phyloP scores from a whole-genome alignment of 192 early-diverging fungal genomes.

The Cladochytrium replicatum region DNA sequence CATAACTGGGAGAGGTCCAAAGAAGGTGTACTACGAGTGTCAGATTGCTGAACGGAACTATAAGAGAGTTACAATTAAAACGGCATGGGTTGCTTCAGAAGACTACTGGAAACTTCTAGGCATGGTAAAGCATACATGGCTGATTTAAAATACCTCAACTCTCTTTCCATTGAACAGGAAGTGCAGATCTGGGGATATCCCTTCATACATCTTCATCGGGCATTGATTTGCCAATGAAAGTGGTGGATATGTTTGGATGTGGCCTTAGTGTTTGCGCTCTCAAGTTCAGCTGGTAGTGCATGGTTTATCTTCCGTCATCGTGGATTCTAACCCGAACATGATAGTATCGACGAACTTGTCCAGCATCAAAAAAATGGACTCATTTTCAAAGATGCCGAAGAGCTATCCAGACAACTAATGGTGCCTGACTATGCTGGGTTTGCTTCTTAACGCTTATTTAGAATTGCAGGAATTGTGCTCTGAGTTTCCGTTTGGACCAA shows the following conservation, averaged over 20 bases:
- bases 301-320: no score
- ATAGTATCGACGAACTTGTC: slow-evolving; percentile 5
- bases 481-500: slow-evolving; percentile 1
- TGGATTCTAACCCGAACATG: slow-evolving; percentile 3
- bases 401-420: slow-evolving; percentile 56
- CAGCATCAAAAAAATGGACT: slow-evolving; percentile 51
- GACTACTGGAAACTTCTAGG: slow-evolving; percentile 84
- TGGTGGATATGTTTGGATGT: slow-evolving; percentile 98
- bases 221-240: slow-evolving; percentile 96
- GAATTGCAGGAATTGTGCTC: background rate
- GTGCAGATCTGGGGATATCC: slow-evolving; percentile 85
- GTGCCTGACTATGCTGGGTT: slow-evolving; percentile 38
- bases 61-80: slow-evolving; percentile 52
- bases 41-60: slow-evolving; percentile 44
- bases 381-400: slow-evolving; percentile 43
- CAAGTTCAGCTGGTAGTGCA: no score
- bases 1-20: slow-evolving; percentile 88
- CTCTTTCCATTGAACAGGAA: slow-evolving; percentile 31
- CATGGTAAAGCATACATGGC: slow-evolving; percentile 16
- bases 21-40: slow-evolving; percentile 58
- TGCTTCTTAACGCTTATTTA: background rate
- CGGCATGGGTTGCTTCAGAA: slow-evolving; percentile 67
- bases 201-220: slow-evolving; percentile 90
- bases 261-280: slow-evolving; percentile 80
- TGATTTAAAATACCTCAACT: background rate